phyloP scores from a whole-genome alignment of 2,329 filamentous ascomycete genomes.

The Trichoderma asperellum region DNA sequence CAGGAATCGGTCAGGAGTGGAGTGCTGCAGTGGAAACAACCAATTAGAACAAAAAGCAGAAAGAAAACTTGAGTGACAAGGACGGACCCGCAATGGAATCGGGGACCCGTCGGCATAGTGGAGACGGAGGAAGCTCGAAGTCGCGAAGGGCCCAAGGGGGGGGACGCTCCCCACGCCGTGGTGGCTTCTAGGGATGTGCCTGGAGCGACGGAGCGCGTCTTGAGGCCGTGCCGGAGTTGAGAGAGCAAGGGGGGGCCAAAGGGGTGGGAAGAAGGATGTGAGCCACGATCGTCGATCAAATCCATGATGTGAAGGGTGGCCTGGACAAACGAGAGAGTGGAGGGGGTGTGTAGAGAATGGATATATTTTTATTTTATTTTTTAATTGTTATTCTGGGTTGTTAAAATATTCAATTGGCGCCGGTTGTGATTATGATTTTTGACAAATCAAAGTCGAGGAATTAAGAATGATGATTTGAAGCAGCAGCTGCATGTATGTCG shows the following conservation, averaged over 20 bases:
- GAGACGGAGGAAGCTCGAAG: slow-evolving; percentile 13
- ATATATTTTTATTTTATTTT: background rate
- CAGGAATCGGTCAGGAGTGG: background rate
- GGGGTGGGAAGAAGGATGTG: background rate
- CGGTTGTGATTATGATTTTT: background rate
- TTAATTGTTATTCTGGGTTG: background rate
- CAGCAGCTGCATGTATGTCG: background rate
- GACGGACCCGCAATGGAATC: background rate
- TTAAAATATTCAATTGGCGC: slow-evolving; percentile 5
- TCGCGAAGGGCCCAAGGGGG: background rate
- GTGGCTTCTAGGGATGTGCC: background rate
- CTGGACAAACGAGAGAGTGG: slow-evolving; percentile 1
- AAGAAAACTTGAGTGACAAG: background rate
- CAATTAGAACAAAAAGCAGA: too few species aligned
- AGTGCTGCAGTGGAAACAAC: background rate
- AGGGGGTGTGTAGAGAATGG: slow-evolving; percentile 12
- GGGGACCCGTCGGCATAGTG: slow-evolving; percentile 17
- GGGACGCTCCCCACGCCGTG: background rate
- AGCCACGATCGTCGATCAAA: slow-evolving; percentile 25
- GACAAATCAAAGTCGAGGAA: background rate
- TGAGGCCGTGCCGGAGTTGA: slow-evolving; percentile 24
- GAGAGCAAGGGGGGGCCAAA: background rate
- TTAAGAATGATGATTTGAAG: background rate
- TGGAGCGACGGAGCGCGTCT: slow-evolving; percentile 21
- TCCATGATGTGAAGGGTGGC: slow-evolving; percentile 18